Base-by-base conservation (phyloP, 163 green algal genomes). In the Chlorella variabilis region DNA sequence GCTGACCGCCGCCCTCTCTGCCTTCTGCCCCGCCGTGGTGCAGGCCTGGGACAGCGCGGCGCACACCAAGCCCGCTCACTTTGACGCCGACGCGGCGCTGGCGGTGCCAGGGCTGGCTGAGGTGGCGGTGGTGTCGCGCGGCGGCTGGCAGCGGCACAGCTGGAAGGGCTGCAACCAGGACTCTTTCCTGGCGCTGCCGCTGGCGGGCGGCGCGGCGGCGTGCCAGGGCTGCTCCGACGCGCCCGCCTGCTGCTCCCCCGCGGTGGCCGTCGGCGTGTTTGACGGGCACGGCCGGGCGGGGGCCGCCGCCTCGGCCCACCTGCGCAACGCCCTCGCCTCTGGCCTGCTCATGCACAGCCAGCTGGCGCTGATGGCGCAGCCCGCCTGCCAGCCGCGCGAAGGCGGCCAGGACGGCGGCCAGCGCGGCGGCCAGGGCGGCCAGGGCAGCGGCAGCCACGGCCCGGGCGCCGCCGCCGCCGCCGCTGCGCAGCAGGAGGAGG, bases 111-210 rank as follows among this genome's bases (percentile, higher is more conserved):
- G 73, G 15, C 56, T 80, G 54, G 73, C 73, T 41, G 77, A 75
- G 36, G 51, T 83, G 49, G 65, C 77, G 36, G 77, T 83, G 11
- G 77, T 83, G 18, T 83, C 77, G 8, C 66, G 66, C 29, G 77
- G 77, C 49, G 77, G 77, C 39, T 80, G 73, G 73, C 77, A 71
- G 49, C 54, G 65, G 17, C 45, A 45, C 66, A 31, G 13, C 58
- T 86, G 81, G 81, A 86, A 86, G 74, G 9, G 15, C 25, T 36
- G 69, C 38, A 86, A 86, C 66, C 81, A 86, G 81, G 81, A 86
- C 56, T 48, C 73, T 0, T 86, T 80, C 54, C 17, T 84, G 41
- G 61, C 65, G 31, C 78, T 74, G 31, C 49, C 68, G 13, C 63
- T 84, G 61, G 54, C 78, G 9, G 71, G 11, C 42, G 56, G 18